phyloP scores from a whole-genome alignment of 129 eudicot genomes.

The Flaveria sonorensis region DNA sequence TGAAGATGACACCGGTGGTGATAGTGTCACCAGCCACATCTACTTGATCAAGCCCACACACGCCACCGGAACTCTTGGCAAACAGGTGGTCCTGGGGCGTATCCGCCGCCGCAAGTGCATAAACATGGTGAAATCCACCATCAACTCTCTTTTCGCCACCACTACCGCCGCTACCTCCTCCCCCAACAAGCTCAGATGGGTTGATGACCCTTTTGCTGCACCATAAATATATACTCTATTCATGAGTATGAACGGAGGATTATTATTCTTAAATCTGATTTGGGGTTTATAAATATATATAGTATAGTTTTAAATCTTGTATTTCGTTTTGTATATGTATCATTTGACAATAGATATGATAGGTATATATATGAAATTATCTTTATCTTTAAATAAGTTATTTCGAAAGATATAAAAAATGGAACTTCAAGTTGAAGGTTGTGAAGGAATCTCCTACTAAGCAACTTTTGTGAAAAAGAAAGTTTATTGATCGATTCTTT shows the following conservation, averaged over 20 bases:
- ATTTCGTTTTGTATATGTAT: background rate
- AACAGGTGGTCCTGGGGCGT: constrained; percentile 57
- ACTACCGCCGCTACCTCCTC: background rate
- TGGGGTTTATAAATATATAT: background rate
- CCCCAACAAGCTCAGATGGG: constrained; percentile 1
- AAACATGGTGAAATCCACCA: constrained; percentile 43
- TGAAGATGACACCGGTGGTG: background rate
- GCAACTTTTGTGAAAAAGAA: constrained; percentile 1
- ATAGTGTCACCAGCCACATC: constrained; percentile 18
- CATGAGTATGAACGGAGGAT: no score
- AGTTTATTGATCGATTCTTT: background rate
- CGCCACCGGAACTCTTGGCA: constrained; percentile 40
- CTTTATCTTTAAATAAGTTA: background rate
- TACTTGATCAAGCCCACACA: constrained; percentile 12
- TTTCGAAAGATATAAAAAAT: background rate
- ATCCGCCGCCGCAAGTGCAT: constrained; percentile 66
- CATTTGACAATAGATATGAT: background rate
- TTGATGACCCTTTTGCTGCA: constrained; percentile 1
- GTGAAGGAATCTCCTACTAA: constrained; percentile 14
- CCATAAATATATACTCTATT: no score
- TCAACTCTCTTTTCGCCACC: constrained; percentile 42
- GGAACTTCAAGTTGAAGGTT: background rate
- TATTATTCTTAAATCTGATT: background rate
- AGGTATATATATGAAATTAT: no score
- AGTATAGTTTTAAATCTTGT: background rate